Evolutionary conservation across 2,329 filamentous ascomycete genomes (phyloP).

Genomic region (Fusarium sp.): DNA sequence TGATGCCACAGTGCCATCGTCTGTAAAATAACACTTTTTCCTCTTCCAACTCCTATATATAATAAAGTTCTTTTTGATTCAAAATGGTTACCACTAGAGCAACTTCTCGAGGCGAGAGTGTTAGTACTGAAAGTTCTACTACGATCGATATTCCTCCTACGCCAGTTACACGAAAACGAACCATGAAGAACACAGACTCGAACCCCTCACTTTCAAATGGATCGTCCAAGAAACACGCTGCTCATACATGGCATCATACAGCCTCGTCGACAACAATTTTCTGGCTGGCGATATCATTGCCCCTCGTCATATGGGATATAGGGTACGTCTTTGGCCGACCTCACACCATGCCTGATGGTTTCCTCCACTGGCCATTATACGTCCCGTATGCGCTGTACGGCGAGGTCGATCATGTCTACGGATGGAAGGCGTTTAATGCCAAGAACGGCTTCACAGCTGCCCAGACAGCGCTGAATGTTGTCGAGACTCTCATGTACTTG

Average conservation of each 20-base stretch:
- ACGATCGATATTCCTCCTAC: conserved; percentile 18
- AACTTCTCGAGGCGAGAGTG: conserved; percentile 46
- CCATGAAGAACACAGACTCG: conserved; percentile 3
- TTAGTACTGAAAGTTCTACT: conserved; percentile 32
- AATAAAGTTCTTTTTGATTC: not conserved
- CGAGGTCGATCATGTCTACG: conserved; percentile 82
- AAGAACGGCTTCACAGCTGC: conserved; percentile 80
- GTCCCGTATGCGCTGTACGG: conserved; percentile 84
- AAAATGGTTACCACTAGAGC: conserved; percentile 53
- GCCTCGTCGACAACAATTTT: conserved; percentile 61
- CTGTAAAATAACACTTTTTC: not conserved
- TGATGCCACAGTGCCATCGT: not conserved
- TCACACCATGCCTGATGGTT: conserved; percentile 81
- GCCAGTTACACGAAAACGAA: conserved; percentile 29
- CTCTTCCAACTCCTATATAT: not conserved
- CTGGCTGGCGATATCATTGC: conserved; percentile 80
- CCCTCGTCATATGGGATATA: conserved; percentile 84
- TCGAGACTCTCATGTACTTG: conserved; percentile 74
- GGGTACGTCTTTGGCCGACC: conserved; percentile 83
- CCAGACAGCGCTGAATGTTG: conserved; percentile 73
- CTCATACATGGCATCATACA: conserved; percentile 53
- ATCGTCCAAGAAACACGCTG: conserved; percentile 13
- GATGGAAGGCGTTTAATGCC: conserved; percentile 74
- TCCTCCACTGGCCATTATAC: conserved; percentile 77
- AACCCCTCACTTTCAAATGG: conserved; percentile 1